These are phyloP conservation scores for Suhomyces coccinellae DNA, from an alignment of 1,139 yeast genomes.

Conservation along the genomic window DNA sequence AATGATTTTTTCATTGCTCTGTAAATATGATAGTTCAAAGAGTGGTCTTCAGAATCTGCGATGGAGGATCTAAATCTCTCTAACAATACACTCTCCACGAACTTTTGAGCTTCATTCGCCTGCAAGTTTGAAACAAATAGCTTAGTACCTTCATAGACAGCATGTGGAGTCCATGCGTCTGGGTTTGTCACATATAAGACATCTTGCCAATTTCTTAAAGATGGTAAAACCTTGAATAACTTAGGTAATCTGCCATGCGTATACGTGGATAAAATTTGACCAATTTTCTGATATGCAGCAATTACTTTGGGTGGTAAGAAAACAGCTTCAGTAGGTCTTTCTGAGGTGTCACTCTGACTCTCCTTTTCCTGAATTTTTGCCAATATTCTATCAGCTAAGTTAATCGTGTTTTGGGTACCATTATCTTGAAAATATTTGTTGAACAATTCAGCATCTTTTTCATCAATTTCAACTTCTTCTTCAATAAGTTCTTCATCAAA, in stretches of 20 bases:
- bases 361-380: conserved; percentile 83
- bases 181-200: conserved; percentile 91
- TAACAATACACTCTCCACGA: conserved; percentile 70
- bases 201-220: conserved; percentile 93
- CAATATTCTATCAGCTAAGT: conserved; percentile 88
- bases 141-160: conserved; percentile 91
- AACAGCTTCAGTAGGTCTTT: conserved; percentile 53
- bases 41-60: conserved; percentile 69
- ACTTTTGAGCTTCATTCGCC: conserved; percentile 86
- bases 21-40: conserved; percentile 85
- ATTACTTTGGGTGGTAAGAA: conserved; percentile 93
- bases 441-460: conserved; percentile 68
- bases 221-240: conserved; percentile 90
- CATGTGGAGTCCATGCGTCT: conserved; percentile 94
- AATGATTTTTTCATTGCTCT: conserved; percentile 88
- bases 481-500: conserved; percentile 44
- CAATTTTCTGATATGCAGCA: conserved; percentile 90
- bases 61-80: conserved; percentile 85
- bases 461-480: conserved; percentile 65
- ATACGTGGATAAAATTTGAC: conserved; percentile 84
- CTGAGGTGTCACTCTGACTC: conserved; percentile 36
- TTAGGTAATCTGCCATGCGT: conserved; percentile 95
- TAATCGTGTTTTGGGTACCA: conserved; percentile 50
- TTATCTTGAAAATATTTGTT: conserved; percentile 58
- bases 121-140: conserved; percentile 86